Evolutionary conservation across 441 rosid genomes (phyloP).

Genomic region (Eutrema salsugineum): DNA sequence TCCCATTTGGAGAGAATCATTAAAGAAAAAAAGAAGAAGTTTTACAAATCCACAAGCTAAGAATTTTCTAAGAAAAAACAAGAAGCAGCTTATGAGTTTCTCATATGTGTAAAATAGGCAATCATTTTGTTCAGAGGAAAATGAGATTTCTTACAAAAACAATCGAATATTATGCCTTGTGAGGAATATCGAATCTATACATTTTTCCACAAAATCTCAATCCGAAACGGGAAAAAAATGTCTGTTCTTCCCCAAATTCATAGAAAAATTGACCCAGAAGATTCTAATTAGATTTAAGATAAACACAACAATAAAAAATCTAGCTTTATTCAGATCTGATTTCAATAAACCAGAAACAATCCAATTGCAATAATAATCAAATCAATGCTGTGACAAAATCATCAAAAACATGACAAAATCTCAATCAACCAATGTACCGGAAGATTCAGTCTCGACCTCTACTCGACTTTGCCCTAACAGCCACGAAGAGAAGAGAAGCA

Average conservation of each 20-base stretch:
- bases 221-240: no score
- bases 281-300: not conserved
- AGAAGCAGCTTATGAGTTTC: not conserved
- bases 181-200: not conserved
- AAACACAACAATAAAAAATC: not conserved
- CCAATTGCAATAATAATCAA: not conserved
- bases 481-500: no score
- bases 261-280: not conserved
- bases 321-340: constrained; percentile 4
- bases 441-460: no score
- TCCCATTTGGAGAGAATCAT: constrained; percentile 15
- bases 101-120: constrained; percentile 7
- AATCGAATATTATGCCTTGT: constrained; percentile 10
- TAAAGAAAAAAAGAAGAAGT: not conserved
- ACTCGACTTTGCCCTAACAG: no score
- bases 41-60: constrained; percentile 29
- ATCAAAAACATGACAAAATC: no score
- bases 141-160: not conserved
- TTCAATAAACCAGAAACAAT: not conserved
- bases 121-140: not conserved
- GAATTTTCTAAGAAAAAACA: constrained; percentile 5
- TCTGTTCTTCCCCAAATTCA: not conserved
- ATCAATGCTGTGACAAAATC: no score
- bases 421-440: no score
- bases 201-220: not conserved